Evolutionary conservation across 23 red algal species (phyloP), one percentile per base, ranked within the genome.

Genomic region (Agarophyton chilense): DNA sequence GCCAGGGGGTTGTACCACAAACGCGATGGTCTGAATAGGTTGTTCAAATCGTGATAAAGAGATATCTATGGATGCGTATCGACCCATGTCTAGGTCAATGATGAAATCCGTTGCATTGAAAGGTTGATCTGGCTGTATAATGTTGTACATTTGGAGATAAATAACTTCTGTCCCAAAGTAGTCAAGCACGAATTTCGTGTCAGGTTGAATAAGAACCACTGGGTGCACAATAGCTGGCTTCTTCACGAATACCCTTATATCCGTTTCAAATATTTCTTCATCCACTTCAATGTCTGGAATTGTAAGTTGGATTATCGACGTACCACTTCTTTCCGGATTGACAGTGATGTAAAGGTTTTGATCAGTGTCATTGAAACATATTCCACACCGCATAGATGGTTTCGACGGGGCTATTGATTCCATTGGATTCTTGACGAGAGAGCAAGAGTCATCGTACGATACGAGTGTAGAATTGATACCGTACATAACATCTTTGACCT

Each of bases 81-180:
- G 75, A 53, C 28, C 28, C 32, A 46, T 79, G 5, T 35, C 49
- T 31, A 79, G 24, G 75, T 79, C 75, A 79, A 79, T 58, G 21
- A 79, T 32, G 46, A 46, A 79, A 35, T 79, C 75, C 19, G 75
- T 79, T 17, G 75, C 75, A 35, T 79, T 79, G 29, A 56, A 16
- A 4, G 43, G 49, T 31, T 79, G 75, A 79, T 53, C 49, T 16
- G 75, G 75, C 26, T 53, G 49, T 34, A 79, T 79, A 25, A 58
- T 53, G 24, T 79, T 58, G 46, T 56, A 58, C 75, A 79, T 79
- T 46, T 79, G 46, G n/a, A 79, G 12, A n/a, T 56, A 53, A 22
- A 79, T 18, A 40, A 79, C 43, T 53, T 79, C 75, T 79, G 47
- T 52, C 4, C 75, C 75, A 79, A 55, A 79, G 52, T 79, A 58